Evolutionary conservation across 2,329 filamentous ascomycete genomes (phyloP), one percentile per base, ranked within the genome.

Genomic region (Cladophialophora bantiana): DNA sequence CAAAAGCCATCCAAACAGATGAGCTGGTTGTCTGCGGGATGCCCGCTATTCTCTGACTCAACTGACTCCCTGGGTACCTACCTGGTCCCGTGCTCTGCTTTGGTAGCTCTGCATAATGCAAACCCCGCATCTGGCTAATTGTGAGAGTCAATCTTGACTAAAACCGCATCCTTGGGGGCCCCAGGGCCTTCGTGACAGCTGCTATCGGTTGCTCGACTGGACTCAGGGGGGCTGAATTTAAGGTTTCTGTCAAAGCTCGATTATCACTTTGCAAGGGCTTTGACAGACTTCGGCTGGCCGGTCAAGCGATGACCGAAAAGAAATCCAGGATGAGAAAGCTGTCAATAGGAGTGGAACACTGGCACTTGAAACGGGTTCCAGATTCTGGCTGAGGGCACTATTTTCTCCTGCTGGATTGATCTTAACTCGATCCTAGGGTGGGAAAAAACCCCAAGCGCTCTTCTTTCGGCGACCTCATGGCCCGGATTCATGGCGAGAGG

Each of bases 51-150:
- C n/a, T 9, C 40, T 7, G 40, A 45, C 6, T 20, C n/a, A 15
- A 15, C n/a, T 45, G 9, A 18, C 18, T 45, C 20, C 20, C 7
- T 58, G 31, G 40, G 18, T n/a, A 52, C 13, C 3, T n/a, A 52
- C 13, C 3, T 40, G 31, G 34, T 7, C 15, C 12, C 26, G 26
- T 26, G 15, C 10, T 38, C 35, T 31, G 12, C 32, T 34, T 48
- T 53, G 53, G 7, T 52, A 3, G 15, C 35, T 40, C 42, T 59
- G 64, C 54, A 60, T 59, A 35, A 45, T 60, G 48, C 59, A 59
- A 59, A 63, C 64, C 64, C 64, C 64, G 64, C 64, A 67, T 60
- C 45, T 45, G 20, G 6, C 34, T 20, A 31, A 50, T 12, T 18
- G 13, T 15, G 32, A 26, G 42, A 34, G 32, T 18, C 12, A 26